These are phyloP conservation scores for Knoxdaviesia capensis DNA, from an alignment of 2,329 filamentous ascomycete species.

Conservation along the genomic window DNA sequence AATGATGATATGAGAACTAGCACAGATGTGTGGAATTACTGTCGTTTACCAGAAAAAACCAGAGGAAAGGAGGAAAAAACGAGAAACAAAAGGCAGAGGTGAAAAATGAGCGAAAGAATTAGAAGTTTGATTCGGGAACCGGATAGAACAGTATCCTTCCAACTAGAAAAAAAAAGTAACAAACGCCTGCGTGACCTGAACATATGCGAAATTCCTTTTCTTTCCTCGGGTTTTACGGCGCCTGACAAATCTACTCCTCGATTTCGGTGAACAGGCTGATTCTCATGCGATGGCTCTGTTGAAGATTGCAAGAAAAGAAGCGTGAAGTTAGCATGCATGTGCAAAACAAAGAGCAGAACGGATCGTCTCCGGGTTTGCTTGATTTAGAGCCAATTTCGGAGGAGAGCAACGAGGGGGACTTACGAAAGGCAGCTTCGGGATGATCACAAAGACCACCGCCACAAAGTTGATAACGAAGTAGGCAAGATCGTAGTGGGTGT, in stretches of 20 bases:
- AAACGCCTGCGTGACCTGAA: no score
- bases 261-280: constrained; percentile 54
- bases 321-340: no score
- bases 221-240: no score
- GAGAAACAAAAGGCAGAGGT: background rate
- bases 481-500: constrained; percentile 91
- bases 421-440: constrained; percentile 91
- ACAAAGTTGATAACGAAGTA: constrained; percentile 97
- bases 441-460: constrained; percentile 78
- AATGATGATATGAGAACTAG: background rate
- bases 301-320: background rate
- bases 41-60: background rate
- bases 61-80: background rate
- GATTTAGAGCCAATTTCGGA: background rate
- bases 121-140: background rate
- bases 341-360: background rate
- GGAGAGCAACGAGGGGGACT: constrained; percentile 18
- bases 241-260: constrained; percentile 22
- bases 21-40: background rate
- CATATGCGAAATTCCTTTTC: no score
- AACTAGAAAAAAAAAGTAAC: no score
- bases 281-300: constrained; percentile 56
- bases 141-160: no score
- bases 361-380: background rate
- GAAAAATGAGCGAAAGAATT: background rate